Evolutionary conservation across 257 asterid species (phyloP).

Genomic region (Fraxinus cuspidata): DNA sequence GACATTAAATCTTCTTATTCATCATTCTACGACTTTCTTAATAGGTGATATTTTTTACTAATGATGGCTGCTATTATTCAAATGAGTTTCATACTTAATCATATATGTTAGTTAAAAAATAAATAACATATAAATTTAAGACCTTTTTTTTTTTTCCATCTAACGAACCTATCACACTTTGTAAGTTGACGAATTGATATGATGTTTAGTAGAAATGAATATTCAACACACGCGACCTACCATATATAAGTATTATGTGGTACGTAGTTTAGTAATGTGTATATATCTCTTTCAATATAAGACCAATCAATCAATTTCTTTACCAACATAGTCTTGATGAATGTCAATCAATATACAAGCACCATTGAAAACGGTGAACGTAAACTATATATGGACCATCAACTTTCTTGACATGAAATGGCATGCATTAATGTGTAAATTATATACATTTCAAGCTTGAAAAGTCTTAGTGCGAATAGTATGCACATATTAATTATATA

Average conservation of each 20-base stretch:
- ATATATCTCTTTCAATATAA: neutral
- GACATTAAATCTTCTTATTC: too few relatives aligned
- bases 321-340: constrained; percentile 7
- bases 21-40: too few relatives aligned
- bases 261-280: neutral
- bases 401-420: constrained; percentile 12
- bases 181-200: neutral
- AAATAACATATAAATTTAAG: neutral
- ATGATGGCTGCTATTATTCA: too few relatives aligned
- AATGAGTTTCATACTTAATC: too few relatives aligned
- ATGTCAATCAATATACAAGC: constrained; percentile 20
- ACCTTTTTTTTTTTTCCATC: too few relatives aligned
- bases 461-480: neutral
- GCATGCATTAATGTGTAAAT: neutral
- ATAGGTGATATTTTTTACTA: too few relatives aligned
- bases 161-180: neutral
- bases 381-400: constrained; percentile 19
- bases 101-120: too few relatives aligned
- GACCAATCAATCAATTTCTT: neutral
- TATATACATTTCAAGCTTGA: constrained; percentile 17
- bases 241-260: too few relatives aligned
- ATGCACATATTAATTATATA: too few relatives aligned
- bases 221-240: neutral
- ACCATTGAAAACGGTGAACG: constrained; percentile 28
- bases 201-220: neutral